Percentiles rank a stretch among this genome's conserved stretches.
phyloP scores from a whole-genome alignment of 2,329 filamentous ascomycete species.

The Penicillium hesseltinei region DNA sequence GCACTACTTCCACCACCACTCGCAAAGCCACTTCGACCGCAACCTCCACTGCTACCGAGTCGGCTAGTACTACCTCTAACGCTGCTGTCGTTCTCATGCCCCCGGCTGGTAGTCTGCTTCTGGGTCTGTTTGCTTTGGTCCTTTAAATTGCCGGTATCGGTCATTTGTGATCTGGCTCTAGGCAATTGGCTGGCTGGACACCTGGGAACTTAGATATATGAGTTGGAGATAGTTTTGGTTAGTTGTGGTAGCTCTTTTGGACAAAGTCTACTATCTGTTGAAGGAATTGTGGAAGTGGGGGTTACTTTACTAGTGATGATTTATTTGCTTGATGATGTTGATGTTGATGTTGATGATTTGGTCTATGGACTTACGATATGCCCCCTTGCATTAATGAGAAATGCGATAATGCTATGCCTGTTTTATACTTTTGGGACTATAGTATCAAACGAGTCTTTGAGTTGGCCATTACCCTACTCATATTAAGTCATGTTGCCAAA shows the following conservation, averaged over 20 bases:
- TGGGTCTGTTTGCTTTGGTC: slow-evolving; percentile 28
- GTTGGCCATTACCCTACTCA: neutral
- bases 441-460: neutral
- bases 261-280: neutral
- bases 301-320: neutral
- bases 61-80: slow-evolving; percentile 23
- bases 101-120: slow-evolving; percentile 30
- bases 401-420: slow-evolving; percentile 8
- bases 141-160: slow-evolving; percentile 16
- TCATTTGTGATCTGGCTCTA: neutral
- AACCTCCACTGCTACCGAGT: slow-evolving; percentile 23
- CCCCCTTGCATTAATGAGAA: slow-evolving; percentile 12
- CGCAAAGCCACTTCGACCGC: slow-evolving; percentile 16
- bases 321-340: slow-evolving; percentile 3
- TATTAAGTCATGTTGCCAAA: neutral
- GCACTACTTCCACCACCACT: slow-evolving; percentile 21
- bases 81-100: slow-evolving; percentile 28
- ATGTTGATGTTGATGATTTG: slow-evolving; percentile 3
- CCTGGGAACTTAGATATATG: neutral
- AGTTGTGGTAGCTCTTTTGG: neutral
- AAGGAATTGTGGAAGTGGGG: neutral
- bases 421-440: neutral
- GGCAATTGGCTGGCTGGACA: neutral
- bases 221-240: neutral
- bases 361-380: slow-evolving; percentile 6